Evolutionary conservation across 1,139 yeast species (phyloP).

Genomic region (Yamadazyma friedrichii): DNA sequence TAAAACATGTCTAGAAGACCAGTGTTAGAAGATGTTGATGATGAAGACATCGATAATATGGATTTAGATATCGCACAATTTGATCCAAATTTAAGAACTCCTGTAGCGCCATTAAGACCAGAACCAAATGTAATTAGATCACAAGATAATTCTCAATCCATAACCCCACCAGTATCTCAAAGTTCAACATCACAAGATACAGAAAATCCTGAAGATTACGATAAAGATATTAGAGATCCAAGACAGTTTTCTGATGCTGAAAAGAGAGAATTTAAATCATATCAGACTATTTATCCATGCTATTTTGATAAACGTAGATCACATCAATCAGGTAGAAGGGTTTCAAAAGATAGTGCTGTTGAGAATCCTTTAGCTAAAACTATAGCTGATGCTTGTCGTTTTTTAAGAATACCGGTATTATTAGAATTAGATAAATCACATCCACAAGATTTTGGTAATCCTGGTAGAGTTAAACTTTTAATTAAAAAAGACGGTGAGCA

Average conservation of each 20-base stretch:
- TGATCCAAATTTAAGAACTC: slow-evolving; percentile 70
- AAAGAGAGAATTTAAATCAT: slow-evolving; percentile 57
- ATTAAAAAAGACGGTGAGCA: slow-evolving; percentile 51
- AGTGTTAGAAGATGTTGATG: slow-evolving; percentile 77
- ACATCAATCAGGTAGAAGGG: slow-evolving; percentile 82
- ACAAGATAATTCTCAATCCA: slow-evolving; percentile 44
- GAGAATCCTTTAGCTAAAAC: slow-evolving; percentile 85
- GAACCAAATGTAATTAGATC: slow-evolving; percentile 60
- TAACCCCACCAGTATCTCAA: slow-evolving; percentile 10
- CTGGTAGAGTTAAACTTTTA: slow-evolving; percentile 85
- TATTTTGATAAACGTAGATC: slow-evolving; percentile 82
- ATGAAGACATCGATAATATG: slow-evolving; percentile 87
- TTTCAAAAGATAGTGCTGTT: slow-evolving; percentile 64
- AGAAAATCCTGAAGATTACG: slow-evolving; percentile 10
- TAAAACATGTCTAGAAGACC: slow-evolving; percentile 56
- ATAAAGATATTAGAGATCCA: slow-evolving; percentile 36
- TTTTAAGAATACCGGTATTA: slow-evolving; percentile 51
- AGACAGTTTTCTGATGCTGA: slow-evolving; percentile 46
- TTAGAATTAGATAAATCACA: slow-evolving; percentile 83
- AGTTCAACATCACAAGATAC: slow-evolving; percentile 7
- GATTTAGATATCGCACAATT: slow-evolving; percentile 92
- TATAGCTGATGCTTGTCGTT: slow-evolving; percentile 63
- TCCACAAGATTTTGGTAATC: slow-evolving; percentile 97
- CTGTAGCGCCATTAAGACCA: slow-evolving; percentile 65
- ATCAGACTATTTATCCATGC: slow-evolving; percentile 84